These are phyloP conservation scores for Sporisorium exsertum DNA, from an alignment of 1,284 basidiomycete genomes.

Conservation along the genomic window DNA sequence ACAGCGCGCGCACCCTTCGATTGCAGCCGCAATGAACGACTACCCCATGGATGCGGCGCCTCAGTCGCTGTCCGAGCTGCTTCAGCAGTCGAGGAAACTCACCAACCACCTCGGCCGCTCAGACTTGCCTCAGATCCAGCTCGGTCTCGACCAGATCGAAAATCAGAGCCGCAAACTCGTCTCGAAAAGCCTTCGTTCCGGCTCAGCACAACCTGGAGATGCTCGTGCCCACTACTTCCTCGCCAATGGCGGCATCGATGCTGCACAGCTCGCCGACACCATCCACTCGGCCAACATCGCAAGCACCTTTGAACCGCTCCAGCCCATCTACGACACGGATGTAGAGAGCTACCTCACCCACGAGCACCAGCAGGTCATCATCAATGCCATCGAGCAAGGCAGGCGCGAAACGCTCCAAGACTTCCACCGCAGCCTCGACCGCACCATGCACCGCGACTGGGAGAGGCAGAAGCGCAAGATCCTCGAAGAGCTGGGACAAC, in stretches of 20 bases:
- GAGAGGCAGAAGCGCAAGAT: constrained; percentile 87
- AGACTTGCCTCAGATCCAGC: constrained; percentile 84
- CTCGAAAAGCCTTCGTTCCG: constrained; percentile 57
- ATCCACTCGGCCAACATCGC: constrained; percentile 84
- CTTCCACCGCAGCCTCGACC: constrained; percentile 83
- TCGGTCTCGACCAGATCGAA: constrained; percentile 91
- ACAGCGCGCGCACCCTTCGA: background rate
- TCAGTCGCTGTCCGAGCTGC: constrained; percentile 62
- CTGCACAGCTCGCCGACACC: constrained; percentile 80
- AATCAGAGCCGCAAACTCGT: constrained; percentile 74
- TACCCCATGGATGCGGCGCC: constrained; percentile 54
- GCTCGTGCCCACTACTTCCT: constrained; percentile 73
- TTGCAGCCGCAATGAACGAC: constrained; percentile 42
- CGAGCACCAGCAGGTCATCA: constrained; percentile 91
- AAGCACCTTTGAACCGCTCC: constrained; percentile 87
- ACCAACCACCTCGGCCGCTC: constrained; percentile 70
- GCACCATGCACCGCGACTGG: constrained; percentile 84
- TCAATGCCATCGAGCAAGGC: constrained; percentile 91
- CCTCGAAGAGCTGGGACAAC: constrained; percentile 84
- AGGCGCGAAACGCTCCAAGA: constrained; percentile 85
- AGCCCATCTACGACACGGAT: constrained; percentile 89
- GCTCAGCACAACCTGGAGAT: constrained; percentile 75
- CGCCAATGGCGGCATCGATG: constrained; percentile 89
- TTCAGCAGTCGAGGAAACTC: constrained; percentile 66
- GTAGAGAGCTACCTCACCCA: constrained; percentile 84